Percentiles rank a stretch among this genome's conserved stretches.
These are phyloP conservation scores for Xylaria grammica DNA, from an alignment of 495 filamentous ascomycete species.

Conservation along the genomic window DNA sequence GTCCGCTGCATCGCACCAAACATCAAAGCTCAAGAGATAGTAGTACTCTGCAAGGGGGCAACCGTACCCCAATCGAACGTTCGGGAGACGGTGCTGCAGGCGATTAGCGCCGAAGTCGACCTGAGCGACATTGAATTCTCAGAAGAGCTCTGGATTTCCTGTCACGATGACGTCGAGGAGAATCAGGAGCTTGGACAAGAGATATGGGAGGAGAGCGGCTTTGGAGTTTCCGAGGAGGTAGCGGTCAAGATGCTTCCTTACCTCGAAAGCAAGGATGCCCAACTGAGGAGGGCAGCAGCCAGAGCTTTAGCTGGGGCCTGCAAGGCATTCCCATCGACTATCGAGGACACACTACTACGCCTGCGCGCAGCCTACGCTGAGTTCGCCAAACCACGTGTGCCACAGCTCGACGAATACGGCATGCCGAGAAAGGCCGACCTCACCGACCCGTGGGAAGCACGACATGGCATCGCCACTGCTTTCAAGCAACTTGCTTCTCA, in stretches of 20 bases:
- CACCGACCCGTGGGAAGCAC: constrained; percentile 85
- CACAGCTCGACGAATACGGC: constrained; percentile 86
- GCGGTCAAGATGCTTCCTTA: constrained; percentile 76
- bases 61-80: constrained; percentile 82
- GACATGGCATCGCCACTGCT: constrained; percentile 85
- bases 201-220: constrained; percentile 93
- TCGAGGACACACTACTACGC: constrained; percentile 59
- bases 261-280: constrained; percentile 74
- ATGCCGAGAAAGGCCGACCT: constrained; percentile 87
- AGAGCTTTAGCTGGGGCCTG: constrained; percentile 78
- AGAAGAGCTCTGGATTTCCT: constrained; percentile 90
- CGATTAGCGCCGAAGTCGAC: constrained; percentile 88
- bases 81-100: constrained; percentile 85
- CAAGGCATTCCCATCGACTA: constrained; percentile 53
- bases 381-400: constrained; percentile 77
- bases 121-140: constrained; percentile 83
- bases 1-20: constrained; percentile 79
- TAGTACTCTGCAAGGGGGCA: constrained; percentile 70
- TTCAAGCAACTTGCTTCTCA: constrained; percentile 77
- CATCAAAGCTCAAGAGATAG: constrained; percentile 71
- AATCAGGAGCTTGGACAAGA: constrained; percentile 81
- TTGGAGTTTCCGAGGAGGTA: constrained; percentile 68
- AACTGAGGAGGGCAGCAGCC: constrained; percentile 83
- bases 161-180: constrained; percentile 88
- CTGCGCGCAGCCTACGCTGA: constrained; percentile 74